These are phyloP conservation scores for Artemisia annua DNA, from an alignment of 129 eudicot species.

Conservation along the genomic window DNA sequence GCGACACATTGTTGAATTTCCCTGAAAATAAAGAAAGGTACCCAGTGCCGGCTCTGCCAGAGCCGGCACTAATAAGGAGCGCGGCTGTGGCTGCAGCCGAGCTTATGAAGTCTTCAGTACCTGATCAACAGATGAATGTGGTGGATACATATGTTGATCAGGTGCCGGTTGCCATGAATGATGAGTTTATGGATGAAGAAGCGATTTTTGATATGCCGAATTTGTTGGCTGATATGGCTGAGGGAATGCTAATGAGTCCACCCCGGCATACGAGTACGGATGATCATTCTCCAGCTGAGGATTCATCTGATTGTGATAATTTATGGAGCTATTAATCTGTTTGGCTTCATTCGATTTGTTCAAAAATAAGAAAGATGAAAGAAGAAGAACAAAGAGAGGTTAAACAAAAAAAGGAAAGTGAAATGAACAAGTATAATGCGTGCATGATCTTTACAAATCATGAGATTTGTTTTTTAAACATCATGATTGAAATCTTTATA, in stretches of 20 bases:
- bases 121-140: neutral
- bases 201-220: slow-evolving; percentile 45
- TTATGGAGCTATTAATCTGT: slow-evolving; percentile 45
- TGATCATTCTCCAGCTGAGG: slow-evolving; percentile 25
- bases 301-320: slow-evolving; percentile 37
- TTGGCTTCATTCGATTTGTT: slow-evolving; percentile 1
- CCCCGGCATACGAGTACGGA: slow-evolving; percentile 33
- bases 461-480: slow-evolving; percentile 6
- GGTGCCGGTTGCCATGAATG: neutral
- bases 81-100: slow-evolving; percentile 46
- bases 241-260: slow-evolving; percentile 62
- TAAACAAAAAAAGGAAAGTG: slow-evolving; percentile 3
- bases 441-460: slow-evolving; percentile 24
- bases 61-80: slow-evolving; percentile 32
- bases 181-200: slow-evolving; percentile 48
- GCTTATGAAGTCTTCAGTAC: slow-evolving; percentile 7
- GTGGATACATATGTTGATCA: neutral
- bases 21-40: slow-evolving; percentile 24
- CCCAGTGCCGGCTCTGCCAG: slow-evolving; percentile 25
- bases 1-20: slow-evolving; percentile 39
- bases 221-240: slow-evolving; percentile 54
- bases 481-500: slow-evolving; percentile 12
- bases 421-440: slow-evolving; percentile 11
- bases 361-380: neutral
- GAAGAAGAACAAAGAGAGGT: neutral